Evolutionary conservation across 164 flowering plant species (phyloP).

Genomic region (Annona squamosa): DNA sequence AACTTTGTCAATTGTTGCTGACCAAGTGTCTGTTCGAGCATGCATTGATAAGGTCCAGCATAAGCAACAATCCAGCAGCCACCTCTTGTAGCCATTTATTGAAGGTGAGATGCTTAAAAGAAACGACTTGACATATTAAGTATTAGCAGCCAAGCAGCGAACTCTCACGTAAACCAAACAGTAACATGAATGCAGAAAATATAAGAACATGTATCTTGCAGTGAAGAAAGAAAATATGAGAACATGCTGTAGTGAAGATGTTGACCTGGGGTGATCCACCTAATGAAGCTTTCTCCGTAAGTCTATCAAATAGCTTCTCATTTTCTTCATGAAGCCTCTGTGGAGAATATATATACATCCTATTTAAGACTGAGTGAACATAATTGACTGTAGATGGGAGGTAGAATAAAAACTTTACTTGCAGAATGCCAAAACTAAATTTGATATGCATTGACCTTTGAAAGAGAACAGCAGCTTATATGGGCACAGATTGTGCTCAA

Average conservation of each 20-base stretch:
- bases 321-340: conserved; percentile 99
- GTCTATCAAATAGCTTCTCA: conserved; percentile 83
- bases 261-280: conserved; percentile 67
- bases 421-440: background rate
- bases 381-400: background rate
- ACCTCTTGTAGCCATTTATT: too few species aligned
- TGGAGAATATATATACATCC: conserved; percentile 9
- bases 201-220: too few species aligned
- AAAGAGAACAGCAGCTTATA: background rate
- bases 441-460: background rate
- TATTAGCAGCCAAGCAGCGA: too few species aligned
- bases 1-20: too few species aligned
- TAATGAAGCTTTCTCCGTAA: conserved; percentile 72
- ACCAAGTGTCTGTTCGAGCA: too few species aligned
- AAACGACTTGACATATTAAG: too few species aligned
- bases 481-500: background rate
- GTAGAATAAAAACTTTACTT: background rate
- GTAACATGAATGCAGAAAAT: too few species aligned
- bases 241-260: background rate
- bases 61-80: too few species aligned
- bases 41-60: too few species aligned
- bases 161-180: too few species aligned
- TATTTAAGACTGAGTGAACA: background rate
- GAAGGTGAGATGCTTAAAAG: too few species aligned
- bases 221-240: background rate